These are phyloP conservation scores for Colletotrichum horii DNA, from an alignment of 2,329 filamentous ascomycete species.

Conservation along the genomic window DNA sequence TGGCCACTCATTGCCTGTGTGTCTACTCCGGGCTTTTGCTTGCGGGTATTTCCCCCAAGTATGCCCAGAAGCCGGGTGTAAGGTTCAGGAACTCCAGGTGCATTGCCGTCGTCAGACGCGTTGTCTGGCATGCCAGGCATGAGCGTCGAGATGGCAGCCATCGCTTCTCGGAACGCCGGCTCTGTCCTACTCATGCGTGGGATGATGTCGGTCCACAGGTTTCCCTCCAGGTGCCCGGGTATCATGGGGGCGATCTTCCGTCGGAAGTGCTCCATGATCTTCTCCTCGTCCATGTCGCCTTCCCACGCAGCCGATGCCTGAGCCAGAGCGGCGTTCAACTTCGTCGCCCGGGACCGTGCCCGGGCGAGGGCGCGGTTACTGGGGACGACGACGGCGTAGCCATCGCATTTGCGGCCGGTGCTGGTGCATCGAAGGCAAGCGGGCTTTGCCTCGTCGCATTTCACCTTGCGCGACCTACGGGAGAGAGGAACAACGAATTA, in stretches of 20 bases:
- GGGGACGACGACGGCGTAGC: constrained; percentile 41
- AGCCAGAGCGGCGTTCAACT: constrained; percentile 13
- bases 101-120: background rate
- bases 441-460: constrained; percentile 62
- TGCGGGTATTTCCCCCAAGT: background rate
- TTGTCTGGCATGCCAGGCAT: background rate
- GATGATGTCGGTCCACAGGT: constrained; percentile 50
- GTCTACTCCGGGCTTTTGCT: background rate
- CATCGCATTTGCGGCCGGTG: constrained; percentile 62
- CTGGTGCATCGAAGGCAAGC: constrained; percentile 57
- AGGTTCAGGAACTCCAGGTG: background rate
- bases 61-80: background rate
- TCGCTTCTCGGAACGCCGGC: constrained; percentile 52
- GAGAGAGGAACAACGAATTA: background rate
- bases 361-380: constrained; percentile 17
- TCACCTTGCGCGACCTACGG: constrained; percentile 56
- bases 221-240: constrained; percentile 40
- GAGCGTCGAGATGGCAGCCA: constrained; percentile 53
- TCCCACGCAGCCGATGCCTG: constrained; percentile 8
- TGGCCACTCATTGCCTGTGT: background rate
- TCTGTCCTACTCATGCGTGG: constrained; percentile 49
- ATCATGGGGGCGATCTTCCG: constrained; percentile 42
- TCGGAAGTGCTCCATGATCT: constrained; percentile 37
- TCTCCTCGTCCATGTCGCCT: constrained; percentile 23
- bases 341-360: constrained; percentile 11